Conservation (phyloP, 148 eudicot species). For the Rhododendron vialii region DNA sequence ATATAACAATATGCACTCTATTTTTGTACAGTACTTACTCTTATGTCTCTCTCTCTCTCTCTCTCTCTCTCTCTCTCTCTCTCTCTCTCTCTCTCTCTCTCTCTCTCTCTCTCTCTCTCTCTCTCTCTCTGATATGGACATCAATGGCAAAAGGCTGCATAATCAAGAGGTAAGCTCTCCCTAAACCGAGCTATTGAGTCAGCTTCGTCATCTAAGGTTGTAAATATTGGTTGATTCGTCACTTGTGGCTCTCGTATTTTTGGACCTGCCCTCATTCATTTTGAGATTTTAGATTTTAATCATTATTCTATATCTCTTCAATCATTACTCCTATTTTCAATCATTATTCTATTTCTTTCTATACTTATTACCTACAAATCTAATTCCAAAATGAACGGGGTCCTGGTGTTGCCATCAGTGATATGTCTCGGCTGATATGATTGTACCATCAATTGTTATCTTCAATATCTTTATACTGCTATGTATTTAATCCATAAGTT, state of each 20-base stretch:
- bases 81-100: neutral
- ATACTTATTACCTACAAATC: too few relatives aligned
- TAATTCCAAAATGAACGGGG: too few relatives aligned
- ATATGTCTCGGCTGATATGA: neutral
- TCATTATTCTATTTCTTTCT: too few relatives aligned
- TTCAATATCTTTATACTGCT: neutral
- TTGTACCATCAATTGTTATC: neutral
- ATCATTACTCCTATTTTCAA: too few relatives aligned
- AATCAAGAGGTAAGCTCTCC: slow-evolving; percentile 38
- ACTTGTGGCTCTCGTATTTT: neutral
- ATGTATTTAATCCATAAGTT: neutral
- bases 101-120: neutral
- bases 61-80: neutral
- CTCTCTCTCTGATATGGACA: neutral
- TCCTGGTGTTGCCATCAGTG: too few relatives aligned
- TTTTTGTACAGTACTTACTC: neutral
- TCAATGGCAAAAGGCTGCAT: slow-evolving; percentile 26
- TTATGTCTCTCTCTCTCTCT: neutral
- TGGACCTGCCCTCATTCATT: too few relatives aligned
- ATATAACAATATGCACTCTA: neutral
- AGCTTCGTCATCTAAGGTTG: too few relatives aligned
- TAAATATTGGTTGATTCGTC: too few relatives aligned
- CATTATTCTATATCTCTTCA: too few relatives aligned
- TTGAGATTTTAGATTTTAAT: too few relatives aligned
- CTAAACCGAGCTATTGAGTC: neutral